These are phyloP conservation scores for Ceriops decandra DNA, from an alignment of 345 rosid species.

Conservation along the genomic window DNA sequence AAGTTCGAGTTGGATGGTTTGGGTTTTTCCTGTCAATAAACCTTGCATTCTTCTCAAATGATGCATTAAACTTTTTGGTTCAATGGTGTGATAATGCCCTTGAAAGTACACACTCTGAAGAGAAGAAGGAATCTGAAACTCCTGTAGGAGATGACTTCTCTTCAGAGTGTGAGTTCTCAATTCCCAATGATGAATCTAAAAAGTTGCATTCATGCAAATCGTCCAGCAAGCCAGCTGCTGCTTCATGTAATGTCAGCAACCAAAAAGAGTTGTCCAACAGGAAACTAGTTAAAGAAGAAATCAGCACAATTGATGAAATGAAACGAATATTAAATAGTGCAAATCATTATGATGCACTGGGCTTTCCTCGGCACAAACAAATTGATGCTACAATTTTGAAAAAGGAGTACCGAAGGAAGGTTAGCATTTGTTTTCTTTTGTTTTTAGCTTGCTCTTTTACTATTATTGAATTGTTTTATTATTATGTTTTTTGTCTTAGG, in stretches of 20 bases:
- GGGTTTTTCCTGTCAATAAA: constrained; percentile 79
- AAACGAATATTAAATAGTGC: constrained; percentile 66
- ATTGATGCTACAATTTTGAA: constrained; percentile 58
- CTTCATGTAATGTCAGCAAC: constrained; percentile 43
- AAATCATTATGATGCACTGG: constrained; percentile 86
- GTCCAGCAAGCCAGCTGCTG: constrained; percentile 48
- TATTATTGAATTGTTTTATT: too few species aligned
- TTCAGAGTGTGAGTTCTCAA: constrained; percentile 49
- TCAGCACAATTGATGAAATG: constrained; percentile 71
- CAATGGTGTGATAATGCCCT: constrained; percentile 75
- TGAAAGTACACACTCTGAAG: constrained; percentile 53
- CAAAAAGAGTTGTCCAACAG: constrained; percentile 44
- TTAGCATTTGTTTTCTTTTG: constrained; percentile 11
- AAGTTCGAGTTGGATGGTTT: constrained; percentile 91
- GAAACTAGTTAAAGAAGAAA: constrained; percentile 51
- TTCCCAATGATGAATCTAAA: constrained; percentile 55
- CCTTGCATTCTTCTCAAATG: constrained; percentile 88
- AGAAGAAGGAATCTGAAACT: constrained; percentile 58
- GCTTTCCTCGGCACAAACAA: constrained; percentile 62
- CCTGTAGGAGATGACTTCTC: constrained; percentile 64
- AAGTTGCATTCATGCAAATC: constrained; percentile 62
- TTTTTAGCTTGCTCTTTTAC: too few species aligned
- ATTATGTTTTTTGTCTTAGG: constrained; percentile 1
- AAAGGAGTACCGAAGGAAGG: constrained; percentile 93
- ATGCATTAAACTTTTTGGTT: constrained; percentile 62